Evolutionary conservation across 108 stramenopile species (phyloP), one percentile per base, ranked within the genome.

Genomic region (Nitzschia inconspicua): DNA sequence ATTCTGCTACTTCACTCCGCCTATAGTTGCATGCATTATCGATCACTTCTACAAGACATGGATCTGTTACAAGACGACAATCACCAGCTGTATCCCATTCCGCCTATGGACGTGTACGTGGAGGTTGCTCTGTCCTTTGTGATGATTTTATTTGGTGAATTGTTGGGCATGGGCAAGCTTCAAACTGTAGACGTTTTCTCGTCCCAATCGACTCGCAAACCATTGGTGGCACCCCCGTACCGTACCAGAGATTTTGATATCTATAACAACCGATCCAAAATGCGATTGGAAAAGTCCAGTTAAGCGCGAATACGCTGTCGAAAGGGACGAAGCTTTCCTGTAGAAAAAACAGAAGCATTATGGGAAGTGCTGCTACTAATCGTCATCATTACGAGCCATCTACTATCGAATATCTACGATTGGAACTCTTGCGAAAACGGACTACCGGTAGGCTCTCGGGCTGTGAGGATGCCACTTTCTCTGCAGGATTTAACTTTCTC

Each of bases 211-310:
- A 23, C 54, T 22, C 47, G 41, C 27, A 29, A 47, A 43, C 62
- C 69, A 18, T 41, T 80, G 8, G 52, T 37, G 11, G 79, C 79
- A 0, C 75, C 75, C 14, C 40, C 53, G 11, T 68, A 69, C 46
- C 41, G 34, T 24, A 68, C 79, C 26, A 41, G 79, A 28, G 70
- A 76, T 43, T 80, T 80, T 66, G 79, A 80, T 60, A 61, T 76
- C 28, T 80, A 80, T 41, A 36, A 64, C 22, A 46, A 63, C 18
- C 66, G 75, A 23, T 41, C 59, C 42, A 68, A 60, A 25, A 31
- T 36, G 9, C 16, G 34, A 16, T 20, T 54, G 23, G n/a, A n/a
- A n/a, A n/a, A n/a, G n/a, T n/a, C n/a, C n/a, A n/a, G n/a, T n/a
- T n/a, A n/a, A n/a, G n/a, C n/a, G n/a, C n/a, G n/a, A n/a, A n/a